Evolutionary conservation across 2,329 filamentous ascomycete species (phyloP), one percentile per base, ranked within the genome.

Genomic region (Paracamarosporium sp.): DNA sequence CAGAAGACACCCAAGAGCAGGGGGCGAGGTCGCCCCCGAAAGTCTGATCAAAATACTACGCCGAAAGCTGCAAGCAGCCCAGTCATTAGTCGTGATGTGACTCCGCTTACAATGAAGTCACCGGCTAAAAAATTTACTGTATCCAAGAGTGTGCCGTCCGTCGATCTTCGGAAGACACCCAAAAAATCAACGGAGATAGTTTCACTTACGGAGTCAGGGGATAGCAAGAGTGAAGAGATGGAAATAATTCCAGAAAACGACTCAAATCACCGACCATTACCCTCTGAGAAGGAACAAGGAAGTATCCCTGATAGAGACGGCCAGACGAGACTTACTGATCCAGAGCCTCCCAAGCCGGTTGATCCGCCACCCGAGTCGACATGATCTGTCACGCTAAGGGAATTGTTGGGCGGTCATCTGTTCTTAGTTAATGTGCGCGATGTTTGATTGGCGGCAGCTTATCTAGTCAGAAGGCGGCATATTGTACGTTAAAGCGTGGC

Each of bases 161-260:
- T n/a, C n/a, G n/a, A n/a, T n/a, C n/a, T n/a, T n/a, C n/a, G n/a
- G 7, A 40, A 22, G 36, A 40, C 36, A 22, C 17, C 17, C 22
- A 17, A 41, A 17, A 40, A 11, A 17, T 22, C 36, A 9, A 13
- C 30, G 4, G 17, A 40, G 17, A 17, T 40, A 7, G 22, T 40
- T 9, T 40, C 36, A 9, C 36, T 40, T 2, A 20, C 36, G 9
- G 36, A 17, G 4, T 40, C 36, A 17, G 62, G 44, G 65, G 17
- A 40, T 17, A 11, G 17, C 59, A 57, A 72, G 62, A 52, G 53
- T 33, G 36, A 11, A 7, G 36, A 40, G 36, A n/a, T 17, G n/a
- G 36, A 40, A 40, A 17, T 40, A 5, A 40, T 40, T 17, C 22
- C 36, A 11, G 36, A 20, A 40, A 40, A 12, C 11, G 22, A 17